A percentile compares a stretch with the other conserved stretches of the same genome.
These are phyloP conservation scores for Chaetomium cochliodes DNA, from an alignment of 495 filamentous ascomycete species.

Conservation along the genomic window DNA sequence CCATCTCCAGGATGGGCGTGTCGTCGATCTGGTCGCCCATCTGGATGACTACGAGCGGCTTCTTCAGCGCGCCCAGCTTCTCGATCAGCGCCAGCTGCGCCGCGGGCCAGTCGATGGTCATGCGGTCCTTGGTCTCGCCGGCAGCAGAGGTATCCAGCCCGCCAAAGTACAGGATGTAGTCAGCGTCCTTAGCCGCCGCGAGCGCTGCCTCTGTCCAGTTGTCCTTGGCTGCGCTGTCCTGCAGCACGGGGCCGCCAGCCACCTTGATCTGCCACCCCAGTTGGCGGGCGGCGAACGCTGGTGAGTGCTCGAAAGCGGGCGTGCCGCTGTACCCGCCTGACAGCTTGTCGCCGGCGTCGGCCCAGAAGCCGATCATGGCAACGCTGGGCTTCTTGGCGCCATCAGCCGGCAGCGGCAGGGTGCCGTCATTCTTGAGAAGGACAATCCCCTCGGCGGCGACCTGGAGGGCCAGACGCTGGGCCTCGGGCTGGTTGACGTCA, in stretches of 20 bases:
- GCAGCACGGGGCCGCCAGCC: slow-evolving; percentile 34
- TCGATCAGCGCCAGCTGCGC: slow-evolving; percentile 45
- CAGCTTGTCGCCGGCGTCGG: slow-evolving; percentile 34
- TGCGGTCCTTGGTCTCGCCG: slow-evolving; percentile 43
- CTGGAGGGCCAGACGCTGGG: slow-evolving; percentile 39
- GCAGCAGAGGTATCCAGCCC: slow-evolving; percentile 46
- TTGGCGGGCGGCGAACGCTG: slow-evolving; percentile 38
- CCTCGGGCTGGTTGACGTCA: slow-evolving; percentile 29
- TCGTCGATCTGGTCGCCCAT: slow-evolving; percentile 58
- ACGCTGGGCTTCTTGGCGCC: slow-evolving; percentile 16
- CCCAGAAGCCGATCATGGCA: slow-evolving; percentile 48
- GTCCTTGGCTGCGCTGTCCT: slow-evolving; percentile 56
- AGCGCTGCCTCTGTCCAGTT: slow-evolving; percentile 52
- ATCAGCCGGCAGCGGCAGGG: slow-evolving; percentile 23
- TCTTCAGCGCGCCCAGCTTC: slow-evolving; percentile 36
- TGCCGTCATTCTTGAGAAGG: slow-evolving; percentile 44
- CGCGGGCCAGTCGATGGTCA: slow-evolving; percentile 45
- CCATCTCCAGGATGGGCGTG: slow-evolving; percentile 47
- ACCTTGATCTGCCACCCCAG: slow-evolving; percentile 7
- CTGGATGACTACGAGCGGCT: slow-evolving; percentile 46
- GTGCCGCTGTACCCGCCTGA: slow-evolving; percentile 43
- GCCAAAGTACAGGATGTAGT: slow-evolving; percentile 47
- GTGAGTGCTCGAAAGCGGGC: slow-evolving; percentile 38
- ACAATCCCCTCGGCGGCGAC: slow-evolving; percentile 39
- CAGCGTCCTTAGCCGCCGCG: slow-evolving; percentile 38